Percentiles rank a stretch among this genome's conserved stretches.
These are phyloP conservation scores for Lepiota brunneoincarnata DNA, from an alignment of 768 basidiomycete genomes.

Conservation along the genomic window DNA sequence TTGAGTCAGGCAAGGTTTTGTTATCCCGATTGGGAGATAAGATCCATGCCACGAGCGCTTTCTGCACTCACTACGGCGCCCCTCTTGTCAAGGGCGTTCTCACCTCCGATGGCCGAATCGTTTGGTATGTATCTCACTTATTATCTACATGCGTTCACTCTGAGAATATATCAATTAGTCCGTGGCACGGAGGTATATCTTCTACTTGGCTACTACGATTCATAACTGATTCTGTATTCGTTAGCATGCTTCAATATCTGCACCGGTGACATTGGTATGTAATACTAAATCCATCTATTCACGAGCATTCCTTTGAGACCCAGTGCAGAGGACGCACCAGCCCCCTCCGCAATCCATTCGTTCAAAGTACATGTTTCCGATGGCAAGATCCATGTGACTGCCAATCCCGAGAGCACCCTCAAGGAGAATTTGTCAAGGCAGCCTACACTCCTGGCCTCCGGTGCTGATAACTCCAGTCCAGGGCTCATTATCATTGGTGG, in stretches of 20 bases:
- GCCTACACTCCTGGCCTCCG: slow-evolving; percentile 50
- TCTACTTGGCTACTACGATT: not conserved
- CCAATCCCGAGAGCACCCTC: slow-evolving; percentile 55
- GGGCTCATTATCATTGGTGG: slow-evolving; percentile 87
- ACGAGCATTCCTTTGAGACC: slow-evolving; percentile 12
- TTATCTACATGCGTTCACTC: not conserved
- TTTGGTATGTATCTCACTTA: slow-evolving; percentile 51
- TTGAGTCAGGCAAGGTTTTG: slow-evolving; percentile 76
- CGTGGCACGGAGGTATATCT: slow-evolving; percentile 80
- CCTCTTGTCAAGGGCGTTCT: slow-evolving; percentile 82
- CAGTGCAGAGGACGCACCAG: slow-evolving; percentile 80
- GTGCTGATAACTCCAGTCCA: slow-evolving; percentile 39
- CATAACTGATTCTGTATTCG: not conserved
- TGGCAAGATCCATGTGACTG: slow-evolving; percentile 80
- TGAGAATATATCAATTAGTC: slow-evolving; percentile 35
- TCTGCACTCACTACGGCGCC: slow-evolving; percentile 92
- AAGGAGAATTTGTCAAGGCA: slow-evolving; percentile 67
- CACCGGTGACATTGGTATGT: slow-evolving; percentile 75
- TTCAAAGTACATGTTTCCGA: slow-evolving; percentile 66
- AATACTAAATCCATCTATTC: not conserved
- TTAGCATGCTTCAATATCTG: slow-evolving; percentile 86
- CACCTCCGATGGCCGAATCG: slow-evolving; percentile 72
- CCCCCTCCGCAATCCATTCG: slow-evolving; percentile 73
- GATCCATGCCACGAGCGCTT: slow-evolving; percentile 76
- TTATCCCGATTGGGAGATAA: slow-evolving; percentile 74